Base-by-base conservation (phyloP, 768 basidiomycete genomes). In the Mycena chlorophos region DNA sequence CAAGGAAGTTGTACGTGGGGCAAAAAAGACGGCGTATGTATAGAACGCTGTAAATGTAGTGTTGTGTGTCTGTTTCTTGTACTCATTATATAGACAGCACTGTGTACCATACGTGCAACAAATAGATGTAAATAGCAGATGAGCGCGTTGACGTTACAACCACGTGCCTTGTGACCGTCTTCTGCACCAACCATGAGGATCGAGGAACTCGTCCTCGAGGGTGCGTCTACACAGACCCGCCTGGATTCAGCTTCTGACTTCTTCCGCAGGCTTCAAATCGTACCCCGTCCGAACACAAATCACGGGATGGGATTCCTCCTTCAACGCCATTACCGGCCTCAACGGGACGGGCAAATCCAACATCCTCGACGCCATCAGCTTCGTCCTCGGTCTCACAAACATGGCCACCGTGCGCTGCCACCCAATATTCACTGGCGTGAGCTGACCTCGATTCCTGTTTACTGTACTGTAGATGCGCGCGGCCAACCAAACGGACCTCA, bases 271-370 rank as follows among this genome's bases (percentile, higher is more conserved):
- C 45, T 99, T 98, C 81, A 98, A 99, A 70, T 96, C 94, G 2
- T 98, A 98, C 69, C 95, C 96, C 10, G 94, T 95, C 26, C 84
- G 96, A 48, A 98, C 97, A 0, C 90, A 91, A 65, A 96, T 99
- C 58, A 88, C 88, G 0, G 96, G 95, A 58, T 99, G 97, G 94
- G 96, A 98, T 68, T 74, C 91, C 5, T 96, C 93, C 3, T 99
- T 99, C 82, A 98, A 98, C 69, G 97, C 97, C 4, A 98, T 99
- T 73, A 97, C 94, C 4, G 95, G 95, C 43, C 82, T 92, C 62
- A 94, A 94, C 76, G 94, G 93, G 2, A 96, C 94, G 0, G 96
- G 96, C 64, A 98, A 99, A 77, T 97, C 94, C 56, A 99, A 99
- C 75, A 98, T 99, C 65, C 85, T 99, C 60, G 97, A 99, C 77